Evolutionary conservation across 345 rosid species (phyloP), one percentile per base, ranked within the genome.

Genomic region (Populus davidiana): DNA sequence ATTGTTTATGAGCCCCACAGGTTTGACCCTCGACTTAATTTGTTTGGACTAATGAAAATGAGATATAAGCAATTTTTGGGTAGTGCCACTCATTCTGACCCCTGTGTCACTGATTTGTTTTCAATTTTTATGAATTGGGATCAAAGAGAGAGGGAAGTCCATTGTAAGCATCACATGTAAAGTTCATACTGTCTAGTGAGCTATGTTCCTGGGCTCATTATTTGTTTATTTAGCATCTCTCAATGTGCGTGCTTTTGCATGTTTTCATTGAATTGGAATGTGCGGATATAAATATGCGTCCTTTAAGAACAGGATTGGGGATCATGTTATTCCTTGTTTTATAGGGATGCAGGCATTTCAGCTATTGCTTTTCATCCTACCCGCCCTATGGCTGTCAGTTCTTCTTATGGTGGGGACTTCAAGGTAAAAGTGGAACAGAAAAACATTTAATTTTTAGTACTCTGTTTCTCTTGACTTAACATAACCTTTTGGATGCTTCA

Each of bases 1-100:
- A 82, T 93, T 66, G 89, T 96, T 59, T 93, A 96, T 68, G 99
- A 96, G 81, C 99, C 99, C 74, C 99, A 96, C 88, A 89, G 93
- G 98, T 93, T 66, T 63, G 76, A 44, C 38, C 8, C 18, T 78
- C 17, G n/a, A 52, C 64, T 14, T 44, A 18, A 29, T 33, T 73
- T 38, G 38, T 62, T 62, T 6, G 35, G 44, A 27, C 43, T 39
- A 33, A 44, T 44, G 64, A 35, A 31, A 18, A n/a, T 33, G 3
- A 56, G 21, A 5, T 41, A 14, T 20, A 41, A 70, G 11, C 10
- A 69, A 21, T 52, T 69, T 39, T 18, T 8, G 62, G 33, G 21
- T 20, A 1, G 59, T 52, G 23, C 59, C n/a, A 52, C 2, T 11
- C 33, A 65, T 31, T 65, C 36, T 65, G 41, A 11, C 9, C 11